These are phyloP conservation scores for Polygonum maritimum DNA, from an alignment of 148 eudicot genomes.

Conservation along the genomic window DNA sequence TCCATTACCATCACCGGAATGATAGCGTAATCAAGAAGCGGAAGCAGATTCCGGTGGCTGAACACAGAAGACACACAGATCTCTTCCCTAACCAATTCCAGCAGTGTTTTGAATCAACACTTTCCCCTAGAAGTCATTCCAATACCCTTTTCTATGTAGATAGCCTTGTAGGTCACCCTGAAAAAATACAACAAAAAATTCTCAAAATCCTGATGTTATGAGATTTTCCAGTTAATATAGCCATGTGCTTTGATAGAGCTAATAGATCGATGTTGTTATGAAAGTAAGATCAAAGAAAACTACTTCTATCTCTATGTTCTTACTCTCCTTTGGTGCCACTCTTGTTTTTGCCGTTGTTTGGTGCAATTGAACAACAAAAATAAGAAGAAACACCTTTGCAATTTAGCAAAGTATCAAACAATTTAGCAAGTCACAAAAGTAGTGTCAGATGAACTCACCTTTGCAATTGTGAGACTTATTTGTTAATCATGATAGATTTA, in stretches of 20 bases:
- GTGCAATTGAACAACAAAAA: no score
- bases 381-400: no score
- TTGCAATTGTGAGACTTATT: no score
- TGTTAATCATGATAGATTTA: no score
- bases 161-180: slow-evolving; percentile 86
- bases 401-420: no score
- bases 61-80: slow-evolving; percentile 87
- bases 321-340: no score
- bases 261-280: neutral
- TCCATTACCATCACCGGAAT: slow-evolving; percentile 75
- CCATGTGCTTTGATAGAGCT: neutral
- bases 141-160: slow-evolving; percentile 43
- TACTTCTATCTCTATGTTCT: neutral
- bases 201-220: neutral
- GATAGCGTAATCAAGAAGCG: slow-evolving; percentile 94
- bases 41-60: slow-evolving; percentile 86
- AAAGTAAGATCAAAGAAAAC: neutral
- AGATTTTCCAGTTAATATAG: neutral
- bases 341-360: no score
- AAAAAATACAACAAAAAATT: slow-evolving; percentile 11
- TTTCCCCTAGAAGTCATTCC: no score
- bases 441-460: no score
- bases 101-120: slow-evolving; percentile 80
- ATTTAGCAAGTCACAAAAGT: no score
- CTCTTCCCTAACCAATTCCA: slow-evolving; percentile 93